A percentile compares a stretch with the other conserved stretches of the same genome.
Conservation (phyloP, 2,329 filamentous ascomycete genomes). For the Fusarium sp. region DNA sequence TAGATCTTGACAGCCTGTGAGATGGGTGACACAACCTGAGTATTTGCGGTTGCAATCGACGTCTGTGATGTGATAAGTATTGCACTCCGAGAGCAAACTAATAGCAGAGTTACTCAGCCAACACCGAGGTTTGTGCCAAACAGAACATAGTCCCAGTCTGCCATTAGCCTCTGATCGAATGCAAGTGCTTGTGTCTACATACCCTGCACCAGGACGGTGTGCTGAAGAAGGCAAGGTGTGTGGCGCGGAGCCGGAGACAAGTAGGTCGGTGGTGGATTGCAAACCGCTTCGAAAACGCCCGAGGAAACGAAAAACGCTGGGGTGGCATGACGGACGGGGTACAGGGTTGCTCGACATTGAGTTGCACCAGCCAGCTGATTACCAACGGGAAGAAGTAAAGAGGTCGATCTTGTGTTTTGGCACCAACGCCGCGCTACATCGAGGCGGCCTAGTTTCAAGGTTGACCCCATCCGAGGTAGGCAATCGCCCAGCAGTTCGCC, state of each 20-base stretch:
- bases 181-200: neutral
- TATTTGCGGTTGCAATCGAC: neutral
- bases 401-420: slow-evolving; percentile 25
- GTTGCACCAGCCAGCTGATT: slow-evolving; percentile 15
- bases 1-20: slow-evolving; percentile 9
- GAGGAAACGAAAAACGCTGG: slow-evolving; percentile 20
- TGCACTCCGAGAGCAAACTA: neutral
- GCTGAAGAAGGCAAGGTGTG: slow-evolving; percentile 12
- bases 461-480: slow-evolving; percentile 22
- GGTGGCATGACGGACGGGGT: slow-evolving; percentile 19
- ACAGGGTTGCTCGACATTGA: slow-evolving; percentile 16
- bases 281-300: slow-evolving; percentile 17
- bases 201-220: slow-evolving; percentile 9
- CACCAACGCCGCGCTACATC: slow-evolving; percentile 8
- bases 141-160: neutral
- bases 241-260: slow-evolving; percentile 10
- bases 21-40: neutral
- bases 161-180: neutral
- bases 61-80: neutral
- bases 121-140: neutral
- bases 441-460: slow-evolving; percentile 28
- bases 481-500: slow-evolving; percentile 20
- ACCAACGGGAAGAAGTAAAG: slow-evolving; percentile 23
- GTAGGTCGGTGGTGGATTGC: slow-evolving; percentile 17
- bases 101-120: neutral